These are phyloP conservation scores for Oidiodendron maius DNA, from an alignment of 495 filamentous ascomycete genomes.

Conservation along the genomic window DNA sequence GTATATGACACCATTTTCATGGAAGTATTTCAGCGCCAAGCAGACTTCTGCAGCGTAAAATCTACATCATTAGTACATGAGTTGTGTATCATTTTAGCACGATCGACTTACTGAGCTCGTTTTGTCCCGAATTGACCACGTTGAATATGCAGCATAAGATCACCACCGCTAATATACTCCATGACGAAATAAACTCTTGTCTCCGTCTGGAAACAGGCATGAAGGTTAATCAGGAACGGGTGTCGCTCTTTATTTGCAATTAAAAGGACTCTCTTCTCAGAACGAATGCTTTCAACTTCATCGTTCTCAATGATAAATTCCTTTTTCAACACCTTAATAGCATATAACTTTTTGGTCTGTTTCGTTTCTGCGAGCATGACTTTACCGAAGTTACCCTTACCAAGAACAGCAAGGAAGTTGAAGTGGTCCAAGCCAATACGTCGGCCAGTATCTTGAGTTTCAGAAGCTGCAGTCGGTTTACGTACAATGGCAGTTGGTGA, in stretches of 20 bases:
- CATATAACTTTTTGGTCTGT: slow-evolving; percentile 82
- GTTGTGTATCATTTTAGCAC: neutral
- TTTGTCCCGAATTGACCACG: slow-evolving; percentile 93
- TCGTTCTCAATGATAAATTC: slow-evolving; percentile 99
- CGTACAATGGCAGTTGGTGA: slow-evolving; percentile 28
- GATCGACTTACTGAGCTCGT: slow-evolving; percentile 75
- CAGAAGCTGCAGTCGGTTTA: slow-evolving; percentile 50
- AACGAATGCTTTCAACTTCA: slow-evolving; percentile 97
- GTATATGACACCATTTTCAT: slow-evolving; percentile 99
- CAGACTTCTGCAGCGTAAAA: slow-evolving; percentile 99
- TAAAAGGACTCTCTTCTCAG: slow-evolving; percentile 95
- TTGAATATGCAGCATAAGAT: slow-evolving; percentile 99
- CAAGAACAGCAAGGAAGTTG: slow-evolving; percentile 97
- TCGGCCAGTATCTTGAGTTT: slow-evolving; percentile 59
- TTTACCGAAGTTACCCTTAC: slow-evolving; percentile 99
- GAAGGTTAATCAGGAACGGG: slow-evolving; percentile 90
- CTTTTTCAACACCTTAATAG: slow-evolving; percentile 99
- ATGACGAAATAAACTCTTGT: slow-evolving; percentile 99
- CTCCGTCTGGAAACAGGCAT: slow-evolving; percentile 99
- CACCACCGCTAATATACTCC: slow-evolving; percentile 99
- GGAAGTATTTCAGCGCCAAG: slow-evolving; percentile 97
- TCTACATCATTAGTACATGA: slow-evolving; percentile 33
- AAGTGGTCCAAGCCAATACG: slow-evolving; percentile 96
- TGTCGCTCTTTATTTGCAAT: slow-evolving; percentile 97
- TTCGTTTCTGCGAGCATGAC: slow-evolving; percentile 99